These are phyloP conservation scores for Backusella westeae DNA, from an alignment of 192 early-diverging fungal genomes.

Conservation along the genomic window DNA sequence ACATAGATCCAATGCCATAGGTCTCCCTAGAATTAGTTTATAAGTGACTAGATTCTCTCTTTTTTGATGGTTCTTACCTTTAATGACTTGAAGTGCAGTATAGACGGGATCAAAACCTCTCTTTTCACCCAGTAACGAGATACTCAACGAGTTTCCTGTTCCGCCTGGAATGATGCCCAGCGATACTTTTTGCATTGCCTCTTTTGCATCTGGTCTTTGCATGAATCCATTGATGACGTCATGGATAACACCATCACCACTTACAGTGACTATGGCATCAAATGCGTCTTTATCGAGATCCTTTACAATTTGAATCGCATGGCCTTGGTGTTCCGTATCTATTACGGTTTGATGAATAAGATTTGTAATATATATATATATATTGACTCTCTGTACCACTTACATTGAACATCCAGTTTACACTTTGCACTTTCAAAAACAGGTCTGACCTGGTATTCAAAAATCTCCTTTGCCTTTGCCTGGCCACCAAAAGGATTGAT, in stretches of 20 bases:
- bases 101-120: constrained; percentile 34
- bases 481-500: constrained; percentile 77
- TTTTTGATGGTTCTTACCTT: constrained; percentile 22
- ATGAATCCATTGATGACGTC: constrained; percentile 83
- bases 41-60: too few species aligned
- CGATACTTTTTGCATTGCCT: constrained; percentile 51
- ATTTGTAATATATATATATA: neutral
- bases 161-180: constrained; percentile 65
- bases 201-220: constrained; percentile 60
- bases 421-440: constrained; percentile 63
- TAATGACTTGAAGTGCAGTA: constrained; percentile 40
- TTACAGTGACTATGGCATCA: constrained; percentile 61
- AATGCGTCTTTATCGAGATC: constrained; percentile 53
- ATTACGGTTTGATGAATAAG: neutral
- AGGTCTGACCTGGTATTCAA: constrained; percentile 50
- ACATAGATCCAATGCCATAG: constrained; percentile 55
- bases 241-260: constrained; percentile 82
- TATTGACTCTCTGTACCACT: constrained; percentile 1
- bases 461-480: constrained; percentile 59
- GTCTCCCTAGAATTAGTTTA: neutral
- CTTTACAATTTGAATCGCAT: constrained; percentile 63
- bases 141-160: constrained; percentile 54
- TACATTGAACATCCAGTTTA: constrained; percentile 47
- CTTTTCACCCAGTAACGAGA: constrained; percentile 48
- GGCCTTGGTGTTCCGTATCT: constrained; percentile 61